Conservation (phyloP, 1,284 basidiomycete genomes). For the Spongiforma sp. region DNA sequence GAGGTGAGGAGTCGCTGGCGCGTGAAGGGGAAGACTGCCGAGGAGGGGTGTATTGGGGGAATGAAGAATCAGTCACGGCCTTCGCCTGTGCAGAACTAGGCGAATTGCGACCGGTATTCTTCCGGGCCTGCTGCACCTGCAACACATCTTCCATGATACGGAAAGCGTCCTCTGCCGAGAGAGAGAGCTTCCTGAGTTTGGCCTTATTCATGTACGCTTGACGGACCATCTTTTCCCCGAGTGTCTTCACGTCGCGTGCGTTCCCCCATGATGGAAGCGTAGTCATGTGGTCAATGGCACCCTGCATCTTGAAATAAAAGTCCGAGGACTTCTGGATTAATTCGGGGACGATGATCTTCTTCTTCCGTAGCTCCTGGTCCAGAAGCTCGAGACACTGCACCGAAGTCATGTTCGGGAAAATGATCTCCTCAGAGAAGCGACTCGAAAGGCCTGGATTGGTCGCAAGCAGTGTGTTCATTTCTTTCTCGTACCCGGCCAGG, state of each 20-base stretch:
- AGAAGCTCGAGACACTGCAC: constrained; percentile 55
- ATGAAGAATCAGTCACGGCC: too few species aligned
- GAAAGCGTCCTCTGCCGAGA: constrained; percentile 24
- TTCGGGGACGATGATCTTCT: constrained; percentile 32
- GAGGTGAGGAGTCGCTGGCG: background rate
- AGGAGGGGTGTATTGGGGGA: too few species aligned
- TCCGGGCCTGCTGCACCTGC: constrained; percentile 20
- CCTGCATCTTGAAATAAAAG: constrained; percentile 41
- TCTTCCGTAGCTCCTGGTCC: background rate
- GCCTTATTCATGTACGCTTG: background rate
- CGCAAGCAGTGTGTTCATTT: constrained; percentile 62
- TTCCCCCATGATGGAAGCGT: constrained; percentile 63
- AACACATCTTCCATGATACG: constrained; percentile 22
- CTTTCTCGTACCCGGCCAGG: constrained; percentile 68
- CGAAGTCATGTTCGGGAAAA: constrained; percentile 56
- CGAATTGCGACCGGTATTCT: background rate
- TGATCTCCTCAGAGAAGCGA: constrained; percentile 64
- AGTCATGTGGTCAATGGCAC: constrained; percentile 46
- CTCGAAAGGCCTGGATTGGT: constrained; percentile 67
- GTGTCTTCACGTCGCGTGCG: constrained; percentile 61
- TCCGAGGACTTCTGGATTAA: constrained; percentile 41
- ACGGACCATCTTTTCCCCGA: constrained; percentile 45
- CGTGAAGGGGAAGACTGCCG: too few species aligned
- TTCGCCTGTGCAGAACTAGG: too few species aligned
- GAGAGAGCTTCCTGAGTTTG: constrained; percentile 44